These are phyloP conservation scores for Colletotrichum agaves DNA, from an alignment of 2,329 filamentous ascomycete genomes.

Conservation along the genomic window DNA sequence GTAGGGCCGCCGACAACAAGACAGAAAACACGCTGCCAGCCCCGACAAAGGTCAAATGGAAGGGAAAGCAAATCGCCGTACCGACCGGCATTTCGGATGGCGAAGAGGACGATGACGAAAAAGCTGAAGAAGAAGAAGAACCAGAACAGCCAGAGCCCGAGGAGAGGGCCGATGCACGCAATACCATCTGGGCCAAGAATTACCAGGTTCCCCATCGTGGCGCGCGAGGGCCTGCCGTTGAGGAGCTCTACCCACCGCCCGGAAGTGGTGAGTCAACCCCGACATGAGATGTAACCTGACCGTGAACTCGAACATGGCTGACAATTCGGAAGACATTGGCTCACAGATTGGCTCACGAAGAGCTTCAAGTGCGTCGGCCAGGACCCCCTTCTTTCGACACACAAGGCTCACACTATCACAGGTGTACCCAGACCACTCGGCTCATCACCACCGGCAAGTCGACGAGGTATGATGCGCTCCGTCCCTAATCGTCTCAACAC, in stretches of 20 bases:
- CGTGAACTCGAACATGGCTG: background rate
- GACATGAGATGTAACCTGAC: background rate
- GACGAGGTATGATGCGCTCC: background rate
- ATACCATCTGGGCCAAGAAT: background rate
- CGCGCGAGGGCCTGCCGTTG: conserved; percentile 5
- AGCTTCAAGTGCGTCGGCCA: conserved; percentile 20
- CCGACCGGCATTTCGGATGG: conserved; percentile 3
- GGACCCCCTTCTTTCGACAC: background rate
- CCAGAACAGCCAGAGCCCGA: conserved; percentile 1
- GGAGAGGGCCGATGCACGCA: background rate
- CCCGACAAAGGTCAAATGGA: background rate
- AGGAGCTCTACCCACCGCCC: conserved; percentile 25
- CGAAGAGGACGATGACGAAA: conserved; percentile 2
- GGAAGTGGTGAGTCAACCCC: conserved; percentile 23
- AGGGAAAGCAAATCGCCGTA: background rate
- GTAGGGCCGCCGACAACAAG: background rate
- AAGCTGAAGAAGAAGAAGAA: background rate
- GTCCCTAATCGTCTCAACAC: background rate
- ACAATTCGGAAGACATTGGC: conserved; percentile 17
- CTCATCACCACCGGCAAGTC: background rate
- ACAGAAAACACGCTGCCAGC: background rate
- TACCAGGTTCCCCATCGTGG: conserved; percentile 12
- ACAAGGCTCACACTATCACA: conserved; percentile 1
- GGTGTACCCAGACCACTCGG: background rate
- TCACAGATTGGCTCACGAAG: conserved; percentile 31